Evolutionary conservation across 106 monocot genomes (phyloP).

Genomic region (Apostasia ramifera): DNA sequence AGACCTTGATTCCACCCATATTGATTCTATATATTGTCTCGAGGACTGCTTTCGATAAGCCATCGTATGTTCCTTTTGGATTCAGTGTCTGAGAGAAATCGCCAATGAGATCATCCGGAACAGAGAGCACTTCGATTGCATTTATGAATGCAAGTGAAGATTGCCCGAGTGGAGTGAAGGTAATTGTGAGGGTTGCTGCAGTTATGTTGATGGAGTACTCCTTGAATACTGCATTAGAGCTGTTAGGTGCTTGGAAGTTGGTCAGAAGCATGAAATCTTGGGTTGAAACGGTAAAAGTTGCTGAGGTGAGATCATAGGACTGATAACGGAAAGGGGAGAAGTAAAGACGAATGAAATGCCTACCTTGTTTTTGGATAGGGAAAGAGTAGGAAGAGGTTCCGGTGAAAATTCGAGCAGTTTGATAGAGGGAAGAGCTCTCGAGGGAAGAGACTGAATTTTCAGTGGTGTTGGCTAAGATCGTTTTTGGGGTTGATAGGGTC

Average conservation of each 20-base stretch:
- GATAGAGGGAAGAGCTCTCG: slow-evolving; percentile 29
- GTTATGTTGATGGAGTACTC: slow-evolving; percentile 47
- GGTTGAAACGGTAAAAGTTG: slow-evolving; percentile 45
- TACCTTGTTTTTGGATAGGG: slow-evolving; percentile 27
- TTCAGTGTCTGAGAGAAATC: slow-evolving; percentile 15
- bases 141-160: slow-evolving; percentile 50
- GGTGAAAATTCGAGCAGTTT: slow-evolving; percentile 55
- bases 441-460: slow-evolving; percentile 18
- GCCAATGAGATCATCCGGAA: slow-evolving; percentile 40
- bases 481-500: slow-evolving; percentile 14
- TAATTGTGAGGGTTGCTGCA: slow-evolving; percentile 18
- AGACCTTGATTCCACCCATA: slow-evolving; percentile 49
- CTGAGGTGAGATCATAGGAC: slow-evolving; percentile 35
- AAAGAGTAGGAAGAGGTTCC: slow-evolving; percentile 44
- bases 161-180: slow-evolving; percentile 28
- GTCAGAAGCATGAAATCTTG: slow-evolving; percentile 34
- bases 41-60: slow-evolving; percentile 16
- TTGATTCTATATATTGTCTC: slow-evolving; percentile 59
- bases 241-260: slow-evolving; percentile 19
- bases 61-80: slow-evolving; percentile 7
- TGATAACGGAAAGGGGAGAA: slow-evolving; percentile 58
- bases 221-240: slow-evolving; percentile 16
- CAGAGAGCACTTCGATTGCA: slow-evolving; percentile 70
- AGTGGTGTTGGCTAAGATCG: slow-evolving; percentile 14
- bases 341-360: slow-evolving; percentile 66